Base-by-base conservation (phyloP, 23 red algal species). In the Gracilaria gracilis region DNA sequence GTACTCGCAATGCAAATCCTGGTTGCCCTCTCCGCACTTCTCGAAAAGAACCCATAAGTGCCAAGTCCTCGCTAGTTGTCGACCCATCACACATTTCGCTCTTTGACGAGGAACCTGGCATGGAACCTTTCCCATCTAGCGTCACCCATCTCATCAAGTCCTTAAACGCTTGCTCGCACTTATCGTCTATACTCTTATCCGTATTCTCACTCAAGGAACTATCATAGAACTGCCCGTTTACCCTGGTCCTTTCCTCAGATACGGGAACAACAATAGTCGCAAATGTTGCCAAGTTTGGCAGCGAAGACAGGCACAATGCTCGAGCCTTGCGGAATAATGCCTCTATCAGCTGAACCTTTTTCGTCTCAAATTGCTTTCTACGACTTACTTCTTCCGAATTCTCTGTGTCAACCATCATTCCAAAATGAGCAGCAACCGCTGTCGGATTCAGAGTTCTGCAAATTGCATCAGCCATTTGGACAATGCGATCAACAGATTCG, bases 341-440 rank as follows among this genome's bases (percentile, higher is more conserved):
- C 29, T 86, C 82, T 50, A 94, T 79, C 16, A 94, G 46, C 32
- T 86, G 77, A 4, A 40, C 24, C 25, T 59, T 47, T 31, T 82
- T 94, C 75, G 36, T 70, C 46, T 94, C 92, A 59, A 88, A 88
- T 71, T 69, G 71, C 47, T 94, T 88, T 57, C 92, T 40, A 27
- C 79, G 53, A 58, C 59, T 75, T 20, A 66, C 74, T 40, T 80
- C 82, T 23, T 51, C 44, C 12, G 54, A 40, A 21, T 83, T 67
- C 33, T 93, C 90, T 16, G 90, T 66, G 80, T 87, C 84, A 37
- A 87, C 79, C 62, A 79, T 78, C 73, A 81, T 80, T 19, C 92
- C 92, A 64, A 94, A 94, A 64, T 94, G 82, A 53, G 92, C 44
- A 16, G 92, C 92, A 51, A 87, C 40, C 20, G 83, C 82, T n/a